Evolutionary conservation across 345 rosid species (phyloP).

Genomic region (Eucalyptus brandiana): DNA sequence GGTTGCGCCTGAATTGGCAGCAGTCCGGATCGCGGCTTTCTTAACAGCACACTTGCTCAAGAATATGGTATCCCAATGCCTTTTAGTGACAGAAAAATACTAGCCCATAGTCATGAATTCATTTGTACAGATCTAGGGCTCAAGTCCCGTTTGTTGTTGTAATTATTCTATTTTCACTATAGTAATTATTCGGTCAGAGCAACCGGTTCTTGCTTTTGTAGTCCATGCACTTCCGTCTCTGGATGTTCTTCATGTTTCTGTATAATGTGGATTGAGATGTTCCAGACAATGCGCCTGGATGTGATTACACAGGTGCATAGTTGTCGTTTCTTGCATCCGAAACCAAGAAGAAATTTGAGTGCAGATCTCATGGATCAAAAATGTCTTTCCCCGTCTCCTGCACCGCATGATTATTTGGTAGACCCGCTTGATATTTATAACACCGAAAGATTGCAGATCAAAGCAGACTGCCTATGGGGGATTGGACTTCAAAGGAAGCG

Average conservation of each 20-base stretch:
- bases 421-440: background rate
- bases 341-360: background rate
- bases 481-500: background rate
- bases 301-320: background rate
- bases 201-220: background rate
- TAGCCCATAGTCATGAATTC: background rate
- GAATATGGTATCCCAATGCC: background rate
- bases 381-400: background rate
- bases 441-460: background rate
- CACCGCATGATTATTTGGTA: background rate
- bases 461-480: background rate
- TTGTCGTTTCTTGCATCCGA: background rate
- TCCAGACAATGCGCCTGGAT: background rate
- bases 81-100: background rate
- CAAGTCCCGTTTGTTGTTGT: background rate
- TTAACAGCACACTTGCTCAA: background rate
- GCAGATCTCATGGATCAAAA: background rate
- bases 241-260: background rate
- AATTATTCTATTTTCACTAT: background rate
- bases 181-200: background rate
- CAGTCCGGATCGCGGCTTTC: background rate
- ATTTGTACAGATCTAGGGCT: background rate
- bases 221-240: background rate
- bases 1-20: constrained; percentile 44
- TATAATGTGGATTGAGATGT: background rate